These are phyloP conservation scores for Amanita fuliginea DNA, from an alignment of 768 basidiomycete genomes.

Conservation along the genomic window DNA sequence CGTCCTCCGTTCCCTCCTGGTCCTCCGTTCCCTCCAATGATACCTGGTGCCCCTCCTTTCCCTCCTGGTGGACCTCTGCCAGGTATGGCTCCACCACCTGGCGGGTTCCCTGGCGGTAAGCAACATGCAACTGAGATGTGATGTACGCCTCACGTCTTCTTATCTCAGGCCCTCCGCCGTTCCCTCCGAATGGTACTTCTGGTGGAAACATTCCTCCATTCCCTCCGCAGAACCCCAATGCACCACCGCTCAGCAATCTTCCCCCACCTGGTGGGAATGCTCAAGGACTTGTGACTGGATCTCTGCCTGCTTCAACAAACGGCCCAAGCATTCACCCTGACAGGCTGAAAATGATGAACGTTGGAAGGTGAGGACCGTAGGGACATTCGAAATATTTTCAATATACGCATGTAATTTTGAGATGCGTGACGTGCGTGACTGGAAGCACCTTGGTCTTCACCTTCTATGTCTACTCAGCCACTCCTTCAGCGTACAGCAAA, in stretches of 20 bases:
- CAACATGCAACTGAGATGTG: slow-evolving; percentile 4
- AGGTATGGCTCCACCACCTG: slow-evolving; percentile 31
- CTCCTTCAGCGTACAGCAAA: slow-evolving; percentile 89
- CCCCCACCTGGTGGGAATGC: slow-evolving; percentile 20
- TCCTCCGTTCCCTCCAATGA: slow-evolving; percentile 41
- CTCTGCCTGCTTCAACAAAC: slow-evolving; percentile 19
- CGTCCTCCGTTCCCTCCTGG: slow-evolving; percentile 69
- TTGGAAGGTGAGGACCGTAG: slow-evolving; percentile 13
- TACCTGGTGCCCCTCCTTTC: slow-evolving; percentile 59
- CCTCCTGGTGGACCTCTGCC: slow-evolving; percentile 47
- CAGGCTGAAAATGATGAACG: slow-evolving; percentile 68
- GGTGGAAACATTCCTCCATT: slow-evolving; percentile 32
- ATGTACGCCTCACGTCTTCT: slow-evolving; percentile 11
- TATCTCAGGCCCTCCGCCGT: slow-evolving; percentile 26
- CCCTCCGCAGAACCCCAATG: slow-evolving; percentile 22
- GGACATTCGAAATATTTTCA: slow-evolving; percentile 1
- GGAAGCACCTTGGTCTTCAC: too few species aligned
- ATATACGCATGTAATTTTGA: neutral
- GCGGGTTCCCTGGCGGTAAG: slow-evolving; percentile 32
- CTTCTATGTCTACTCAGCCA: slow-evolving; percentile 90
- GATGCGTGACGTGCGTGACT: neutral
- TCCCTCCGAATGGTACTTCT: slow-evolving; percentile 34
- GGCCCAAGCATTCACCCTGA: slow-evolving; percentile 78
- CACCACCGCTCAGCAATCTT: slow-evolving; percentile 22
- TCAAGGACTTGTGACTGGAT: slow-evolving; percentile 17